Base-by-base conservation (phyloP, 2,329 filamentous ascomycete genomes). In the Fusarium foetens region DNA sequence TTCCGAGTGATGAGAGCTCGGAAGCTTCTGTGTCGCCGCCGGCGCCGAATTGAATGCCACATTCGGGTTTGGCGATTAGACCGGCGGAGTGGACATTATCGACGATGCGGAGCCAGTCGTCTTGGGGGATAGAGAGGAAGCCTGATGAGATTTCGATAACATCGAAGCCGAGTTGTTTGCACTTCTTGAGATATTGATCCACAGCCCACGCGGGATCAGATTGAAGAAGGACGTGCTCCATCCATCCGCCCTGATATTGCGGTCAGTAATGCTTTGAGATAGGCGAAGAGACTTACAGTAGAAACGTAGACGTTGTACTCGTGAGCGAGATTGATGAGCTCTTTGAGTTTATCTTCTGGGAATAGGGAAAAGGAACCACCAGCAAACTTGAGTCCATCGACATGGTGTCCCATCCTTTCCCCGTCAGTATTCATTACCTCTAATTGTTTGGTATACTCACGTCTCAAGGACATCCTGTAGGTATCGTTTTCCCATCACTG, bases 21-120 rank as follows among this genome's bases (percentile, higher is more conserved):
- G 81, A 79, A 1, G 84, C 81, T 8, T 81, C 77, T 0, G 86
- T 88, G 67, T 89, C 86, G 55, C 86, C 87, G 5, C 87, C 87
- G 1, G 87, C 87, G 25, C 86, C 87, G 70, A 89, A 89, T 68
- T 88, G 86, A 70, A 89, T 88, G 1, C 87, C 86, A 41, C 88
- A 79, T 70, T 88, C 87, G 3, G 87, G 86, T 73, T 88, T 89
- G 19, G 86, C 83, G 68, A 82, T 86, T 21, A 89, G 76, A 2
- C 85, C 84, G 61, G 83, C 82, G 5, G 80, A 77, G 42, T 87
- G 86, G 27, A 84, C 82, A 48, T 73, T 74, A 70, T 87, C 82
- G 25, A 87, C 82, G 10, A 88, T 81, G 1, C 86, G 84, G 13
- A 88, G 78, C 84, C 85, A 88, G 78, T 88, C 86, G 25, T 87